These are phyloP conservation scores for Fomitopsis serialis DNA, from an alignment of 768 basidiomycete species.

Conservation along the genomic window DNA sequence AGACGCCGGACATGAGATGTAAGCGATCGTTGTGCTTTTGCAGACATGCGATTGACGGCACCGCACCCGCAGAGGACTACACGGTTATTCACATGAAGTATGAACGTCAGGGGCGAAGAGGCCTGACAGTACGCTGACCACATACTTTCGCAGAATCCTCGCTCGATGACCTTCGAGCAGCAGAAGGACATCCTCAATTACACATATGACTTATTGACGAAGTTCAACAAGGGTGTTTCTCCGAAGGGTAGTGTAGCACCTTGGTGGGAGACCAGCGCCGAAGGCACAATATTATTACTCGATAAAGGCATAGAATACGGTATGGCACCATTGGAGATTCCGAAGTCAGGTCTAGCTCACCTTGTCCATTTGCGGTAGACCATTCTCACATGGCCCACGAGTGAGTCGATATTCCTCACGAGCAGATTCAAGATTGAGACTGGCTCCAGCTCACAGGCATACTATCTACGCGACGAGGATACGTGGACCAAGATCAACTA, in stretches of 20 bases:
- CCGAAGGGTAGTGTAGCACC: slow-evolving; percentile 67
- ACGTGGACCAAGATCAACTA: slow-evolving; percentile 73
- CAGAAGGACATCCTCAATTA: slow-evolving; percentile 68
- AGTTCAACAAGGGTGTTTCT: slow-evolving; percentile 54
- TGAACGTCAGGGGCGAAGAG: neutral
- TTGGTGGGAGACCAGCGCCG: slow-evolving; percentile 77
- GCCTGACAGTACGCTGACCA: neutral
- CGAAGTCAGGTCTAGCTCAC: neutral
- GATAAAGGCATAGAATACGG: slow-evolving; percentile 75
- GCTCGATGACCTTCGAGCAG: slow-evolving; percentile 53
- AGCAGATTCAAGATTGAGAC: neutral
- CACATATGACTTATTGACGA: slow-evolving; percentile 58
- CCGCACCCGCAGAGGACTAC: slow-evolving; percentile 41
- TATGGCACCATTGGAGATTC: slow-evolving; percentile 14
- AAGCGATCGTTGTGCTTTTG: slow-evolving; percentile 12
- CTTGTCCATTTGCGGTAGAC: slow-evolving; percentile 32
- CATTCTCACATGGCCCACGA: slow-evolving; percentile 56
- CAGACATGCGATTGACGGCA: neutral
- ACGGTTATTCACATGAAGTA: slow-evolving; percentile 70
- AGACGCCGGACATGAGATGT: slow-evolving; percentile 73
- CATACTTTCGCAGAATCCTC: slow-evolving; percentile 45
- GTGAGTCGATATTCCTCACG: slow-evolving; percentile 20
- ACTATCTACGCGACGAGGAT: slow-evolving; percentile 64
- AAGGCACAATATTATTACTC: slow-evolving; percentile 57
- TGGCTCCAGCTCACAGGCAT: slow-evolving; percentile 47